phyloP scores from a whole-genome alignment of 2,329 filamentous ascomycete species.

The Dothidotthia symphoricarpi region DNA sequence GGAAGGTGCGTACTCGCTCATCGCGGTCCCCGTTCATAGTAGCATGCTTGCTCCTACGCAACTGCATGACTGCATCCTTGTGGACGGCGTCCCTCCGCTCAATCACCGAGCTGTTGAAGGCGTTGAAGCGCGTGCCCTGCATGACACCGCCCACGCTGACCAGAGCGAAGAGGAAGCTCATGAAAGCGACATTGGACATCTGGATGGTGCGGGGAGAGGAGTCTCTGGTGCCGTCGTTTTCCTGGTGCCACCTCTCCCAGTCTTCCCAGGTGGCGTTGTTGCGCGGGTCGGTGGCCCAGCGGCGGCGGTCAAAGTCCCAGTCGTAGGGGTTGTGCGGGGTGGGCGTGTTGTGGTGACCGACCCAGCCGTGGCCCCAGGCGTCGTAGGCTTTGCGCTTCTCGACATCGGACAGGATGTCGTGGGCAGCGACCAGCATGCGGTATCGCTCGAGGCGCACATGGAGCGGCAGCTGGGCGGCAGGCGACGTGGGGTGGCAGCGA shows the following conservation, averaged over 20 bases:
- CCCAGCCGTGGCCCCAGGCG: slow-evolving; percentile 77
- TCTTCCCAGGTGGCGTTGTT: slow-evolving; percentile 96
- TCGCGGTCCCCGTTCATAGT: slow-evolving; percentile 50
- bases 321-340: slow-evolving; percentile 24
- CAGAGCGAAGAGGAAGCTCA: slow-evolving; percentile 67
- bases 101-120: slow-evolving; percentile 61
- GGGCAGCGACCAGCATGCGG: slow-evolving; percentile 80
- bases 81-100: slow-evolving; percentile 66
- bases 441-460: slow-evolving; percentile 80
- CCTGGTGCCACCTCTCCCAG: slow-evolving; percentile 65
- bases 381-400: slow-evolving; percentile 80
- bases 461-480: slow-evolving; percentile 51
- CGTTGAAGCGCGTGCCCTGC: slow-evolving; percentile 68
- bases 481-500: slow-evolving; percentile 44
- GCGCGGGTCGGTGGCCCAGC: slow-evolving; percentile 48
- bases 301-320: slow-evolving; percentile 26
- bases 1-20: slow-evolving; percentile 70
- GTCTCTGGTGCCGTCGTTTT: slow-evolving; percentile 33
- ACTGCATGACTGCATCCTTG: slow-evolving; percentile 63
- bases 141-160: slow-evolving; percentile 68
- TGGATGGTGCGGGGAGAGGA: slow-evolving; percentile 54
- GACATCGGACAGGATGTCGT: slow-evolving; percentile 82
- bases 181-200: slow-evolving; percentile 78
- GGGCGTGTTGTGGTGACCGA: slow-evolving; percentile 31
- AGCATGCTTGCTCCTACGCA: slow-evolving; percentile 56